Evolutionary conservation across 371 early-diverging fungal genomes (phyloP).

Genomic region (Syncephalastrum monosporum): DNA sequence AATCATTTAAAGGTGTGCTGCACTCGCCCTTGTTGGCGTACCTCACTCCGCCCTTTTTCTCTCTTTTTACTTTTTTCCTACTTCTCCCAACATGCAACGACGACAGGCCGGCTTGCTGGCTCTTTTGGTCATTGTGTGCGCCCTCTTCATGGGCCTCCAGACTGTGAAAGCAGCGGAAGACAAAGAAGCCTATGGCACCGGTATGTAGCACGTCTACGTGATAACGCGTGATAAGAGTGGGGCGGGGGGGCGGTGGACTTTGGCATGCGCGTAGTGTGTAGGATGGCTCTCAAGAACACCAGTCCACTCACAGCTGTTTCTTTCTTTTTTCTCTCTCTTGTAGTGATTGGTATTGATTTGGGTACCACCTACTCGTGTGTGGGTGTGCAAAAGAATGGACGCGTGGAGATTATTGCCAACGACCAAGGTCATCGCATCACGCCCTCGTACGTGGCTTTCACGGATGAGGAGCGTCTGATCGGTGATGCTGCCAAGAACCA

Average conservation of each 20-base stretch:
- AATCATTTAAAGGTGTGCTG: conserved; percentile 16
- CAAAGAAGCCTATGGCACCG: conserved; percentile 51
- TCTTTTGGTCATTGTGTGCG: conserved; percentile 43
- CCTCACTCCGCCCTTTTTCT: conserved; percentile 13
- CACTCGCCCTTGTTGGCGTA: background rate
- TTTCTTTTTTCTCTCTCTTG: background rate
- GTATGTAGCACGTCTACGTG: conserved; percentile 22
- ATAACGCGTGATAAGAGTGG: background rate
- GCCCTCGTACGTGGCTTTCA: conserved; percentile 88
- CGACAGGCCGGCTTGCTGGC: conserved; percentile 41
- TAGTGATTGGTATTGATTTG: conserved; percentile 76
- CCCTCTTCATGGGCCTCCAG: conserved; percentile 34
- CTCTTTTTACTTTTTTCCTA: conserved; percentile 15
- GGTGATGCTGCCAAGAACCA: conserved; percentile 91
- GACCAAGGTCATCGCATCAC: conserved; percentile 83
- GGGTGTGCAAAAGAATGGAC: conserved; percentile 86
- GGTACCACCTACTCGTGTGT: conserved; percentile 99
- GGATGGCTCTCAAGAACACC: too few relatives aligned
- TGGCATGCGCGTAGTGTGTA: too few relatives aligned
- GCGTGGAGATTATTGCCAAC: conserved; percentile 82
- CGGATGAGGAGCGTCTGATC: conserved; percentile 80
- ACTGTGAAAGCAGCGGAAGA: conserved; percentile 39
- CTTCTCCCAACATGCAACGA: conserved; percentile 39
- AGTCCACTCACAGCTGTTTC: too few relatives aligned
- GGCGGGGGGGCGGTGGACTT: too few relatives aligned